Evolutionary conservation across 352 stramenopile genomes (phyloP), one percentile per base, ranked within the genome.

Genomic region (Pythium myriotylum): DNA sequence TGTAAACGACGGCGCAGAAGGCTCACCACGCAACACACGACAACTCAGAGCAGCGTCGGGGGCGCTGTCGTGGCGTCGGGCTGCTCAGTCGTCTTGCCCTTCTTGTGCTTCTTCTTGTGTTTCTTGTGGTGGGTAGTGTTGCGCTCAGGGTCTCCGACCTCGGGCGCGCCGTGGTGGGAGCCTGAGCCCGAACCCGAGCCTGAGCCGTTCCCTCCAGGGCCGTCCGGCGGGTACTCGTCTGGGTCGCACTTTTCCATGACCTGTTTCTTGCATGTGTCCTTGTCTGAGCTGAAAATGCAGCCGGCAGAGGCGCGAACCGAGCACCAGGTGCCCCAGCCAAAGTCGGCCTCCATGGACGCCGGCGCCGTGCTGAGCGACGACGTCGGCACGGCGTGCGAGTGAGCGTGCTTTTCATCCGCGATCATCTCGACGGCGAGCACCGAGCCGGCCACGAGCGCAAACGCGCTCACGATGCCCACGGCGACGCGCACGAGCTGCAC

Each of bases 241-340:
- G 57, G 43, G 27, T 68, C 51, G 23, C 60, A 67, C 46, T 55
- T 54, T 2, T 48, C 45, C 27, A 43, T 43, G 47, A 74, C 52
- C n/a, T 76, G 54, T 40, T 73, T 45, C 43, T 71, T 67, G 47
- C 70, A 78, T 40, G 59, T 54, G 9, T 65, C 62, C 24, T 58
- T 67, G 49, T 79, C 57, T 5, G 46, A 58, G 23, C 61, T 74
- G 47, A 76, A 74, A 17, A 74, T 12, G 39, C 71, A 78, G 17
- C 48, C 54, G 4, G 54, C 26, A 10, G 41, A 35, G 1, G 70
- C 70, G 8, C 57, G 59, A n/a, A 64, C 24, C 16, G 54, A 63
- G 41, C 70, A 78, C 59, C 63, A 75, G 9, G 55, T 62, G 17
- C 23, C 42, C 67, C 62, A 76, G 23, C 62, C 67, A 55, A 71